These are phyloP conservation scores for Penicillium sp. DNA, from an alignment of 2,329 filamentous ascomycete species.

Conservation along the genomic window DNA sequence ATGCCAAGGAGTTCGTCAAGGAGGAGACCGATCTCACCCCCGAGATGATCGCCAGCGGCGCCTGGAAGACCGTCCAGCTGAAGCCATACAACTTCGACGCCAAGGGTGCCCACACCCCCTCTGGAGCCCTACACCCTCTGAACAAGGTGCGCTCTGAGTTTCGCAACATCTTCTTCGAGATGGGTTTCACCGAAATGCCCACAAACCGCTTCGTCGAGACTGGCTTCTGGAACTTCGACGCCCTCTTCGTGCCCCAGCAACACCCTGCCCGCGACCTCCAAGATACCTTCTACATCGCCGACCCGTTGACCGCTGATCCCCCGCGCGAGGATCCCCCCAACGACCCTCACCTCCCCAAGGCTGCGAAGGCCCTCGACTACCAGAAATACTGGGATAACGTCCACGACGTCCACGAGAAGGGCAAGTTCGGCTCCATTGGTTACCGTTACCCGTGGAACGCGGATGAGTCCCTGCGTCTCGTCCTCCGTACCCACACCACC, in stretches of 20 bases:
- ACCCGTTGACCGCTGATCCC: slow-evolving; percentile 73
- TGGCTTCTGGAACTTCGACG: slow-evolving; percentile 98
- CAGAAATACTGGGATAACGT: slow-evolving; percentile 87
- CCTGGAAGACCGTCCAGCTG: slow-evolving; percentile 91
- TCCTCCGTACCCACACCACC: slow-evolving; percentile 95
- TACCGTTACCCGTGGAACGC: slow-evolving; percentile 94
- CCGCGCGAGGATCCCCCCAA: slow-evolving; percentile 58
- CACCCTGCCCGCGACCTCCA: slow-evolving; percentile 96
- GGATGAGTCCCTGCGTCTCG: slow-evolving; percentile 81
- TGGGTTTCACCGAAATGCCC: slow-evolving; percentile 98
- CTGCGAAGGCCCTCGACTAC: slow-evolving; percentile 64
- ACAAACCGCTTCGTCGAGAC: slow-evolving; percentile 92
- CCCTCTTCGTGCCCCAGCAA: slow-evolving; percentile 95
- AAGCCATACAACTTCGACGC: slow-evolving; percentile 81
- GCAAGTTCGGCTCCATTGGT: slow-evolving; percentile 91
- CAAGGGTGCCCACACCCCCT: slow-evolving; percentile 54
- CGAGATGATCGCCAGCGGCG: slow-evolving; percentile 82
- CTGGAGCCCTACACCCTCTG: slow-evolving; percentile 59
- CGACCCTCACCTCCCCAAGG: slow-evolving; percentile 39
- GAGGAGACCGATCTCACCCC: slow-evolving; percentile 94
- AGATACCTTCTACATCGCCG: slow-evolving; percentile 97
- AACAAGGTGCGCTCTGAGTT: slow-evolving; percentile 97
- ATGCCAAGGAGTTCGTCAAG: slow-evolving; percentile 81
- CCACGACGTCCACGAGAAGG: slow-evolving; percentile 80
- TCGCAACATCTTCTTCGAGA: slow-evolving; percentile 97